Evolutionary conservation across 345 rosid genomes (phyloP), one percentile per base, ranked within the genome.

Genomic region (Angophora floribunda): DNA sequence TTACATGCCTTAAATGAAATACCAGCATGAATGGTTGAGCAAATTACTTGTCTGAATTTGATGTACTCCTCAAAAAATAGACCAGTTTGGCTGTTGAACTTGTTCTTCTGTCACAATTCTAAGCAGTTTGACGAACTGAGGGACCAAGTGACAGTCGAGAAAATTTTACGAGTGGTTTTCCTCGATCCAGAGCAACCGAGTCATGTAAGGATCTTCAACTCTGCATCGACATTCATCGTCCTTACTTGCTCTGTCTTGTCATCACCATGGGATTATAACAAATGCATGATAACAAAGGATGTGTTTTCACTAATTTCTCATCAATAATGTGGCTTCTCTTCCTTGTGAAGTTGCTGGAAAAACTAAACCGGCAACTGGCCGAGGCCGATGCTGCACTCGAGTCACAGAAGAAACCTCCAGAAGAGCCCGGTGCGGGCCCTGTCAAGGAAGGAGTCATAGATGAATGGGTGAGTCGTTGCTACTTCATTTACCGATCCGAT

Each of bases 41-140:
- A 75, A 75, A 36, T 41, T 41, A 10, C 45, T 70, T 70, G 80
- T 41, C 80, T 36, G 2, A 9, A 32, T 32, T 41, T 70, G 9
- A 70, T 32, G 80, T 32, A 16, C 59, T 61, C 50, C 89, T 53
- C 0, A 51, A n/a, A n/a, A 28, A 7, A 32, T 51, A 51, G 63
- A 87, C 82, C 86, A 12, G 22, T 80, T 44, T 15, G 70, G 36
- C 65, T 30, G 75, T 78, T 32, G 59, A 87, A 61, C 15, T 51
- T 61, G 45, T 85, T 51, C 67, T n/a, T 67, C 61, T 51, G 45
- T 52, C 70, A 50, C 82, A 28, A 90, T 85, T 52, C 45, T 89
- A 53, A 55, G 51, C 97, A 96, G 98, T 96, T 96, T 90, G 96
- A 96, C 32, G 98, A 95, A 88, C 95, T 93, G 89, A 96, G 90